phyloP scores from a whole-genome alignment of 345 rosid genomes.

The Lepidium aucheri region DNA sequence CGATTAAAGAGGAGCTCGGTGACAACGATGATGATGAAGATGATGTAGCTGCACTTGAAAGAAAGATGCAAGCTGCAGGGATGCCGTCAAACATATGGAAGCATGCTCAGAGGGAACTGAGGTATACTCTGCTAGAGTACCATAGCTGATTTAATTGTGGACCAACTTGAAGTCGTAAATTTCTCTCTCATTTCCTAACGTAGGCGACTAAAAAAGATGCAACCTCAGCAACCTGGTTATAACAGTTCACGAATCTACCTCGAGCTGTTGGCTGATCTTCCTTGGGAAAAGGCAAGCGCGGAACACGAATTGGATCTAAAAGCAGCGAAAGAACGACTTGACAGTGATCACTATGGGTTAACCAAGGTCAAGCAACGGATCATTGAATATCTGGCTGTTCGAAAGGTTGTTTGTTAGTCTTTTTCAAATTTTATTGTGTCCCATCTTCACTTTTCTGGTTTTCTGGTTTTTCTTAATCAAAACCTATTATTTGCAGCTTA shows the following conservation, averaged over 20 bases:
- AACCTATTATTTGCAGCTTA: constrained; percentile 51
- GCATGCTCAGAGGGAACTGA: constrained; percentile 93
- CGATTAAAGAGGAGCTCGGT: constrained; percentile 99
- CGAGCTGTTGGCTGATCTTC: constrained; percentile 96
- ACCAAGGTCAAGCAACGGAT: constrained; percentile 92
- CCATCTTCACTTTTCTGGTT: constrained; percentile 3
- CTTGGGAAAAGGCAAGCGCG: constrained; percentile 90
- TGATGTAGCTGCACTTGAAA: constrained; percentile 89
- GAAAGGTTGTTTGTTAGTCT: constrained; percentile 59
- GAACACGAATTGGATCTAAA: constrained; percentile 79
- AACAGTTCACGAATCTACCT: constrained; percentile 91
- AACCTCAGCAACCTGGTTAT: constrained; percentile 99
- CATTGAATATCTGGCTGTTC: constrained; percentile 96
- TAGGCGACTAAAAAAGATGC: constrained; percentile 99
- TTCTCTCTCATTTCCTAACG: constrained; percentile 11
- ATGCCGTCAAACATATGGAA: constrained; percentile 96
- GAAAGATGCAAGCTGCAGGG: constrained; percentile 95
- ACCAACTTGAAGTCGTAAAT: neutral
- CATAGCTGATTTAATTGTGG: neutral
- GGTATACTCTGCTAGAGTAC: constrained; percentile 35
- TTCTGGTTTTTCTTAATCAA: constrained; percentile 19
- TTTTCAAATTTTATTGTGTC: neutral
- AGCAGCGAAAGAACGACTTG: constrained; percentile 90
- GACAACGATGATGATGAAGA: constrained; percentile 98
- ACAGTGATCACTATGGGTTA: constrained; percentile 89